These are phyloP conservation scores for Wallacemonas sp. DNA, from an alignment of 208 protist species.

Conservation along the genomic window DNA sequence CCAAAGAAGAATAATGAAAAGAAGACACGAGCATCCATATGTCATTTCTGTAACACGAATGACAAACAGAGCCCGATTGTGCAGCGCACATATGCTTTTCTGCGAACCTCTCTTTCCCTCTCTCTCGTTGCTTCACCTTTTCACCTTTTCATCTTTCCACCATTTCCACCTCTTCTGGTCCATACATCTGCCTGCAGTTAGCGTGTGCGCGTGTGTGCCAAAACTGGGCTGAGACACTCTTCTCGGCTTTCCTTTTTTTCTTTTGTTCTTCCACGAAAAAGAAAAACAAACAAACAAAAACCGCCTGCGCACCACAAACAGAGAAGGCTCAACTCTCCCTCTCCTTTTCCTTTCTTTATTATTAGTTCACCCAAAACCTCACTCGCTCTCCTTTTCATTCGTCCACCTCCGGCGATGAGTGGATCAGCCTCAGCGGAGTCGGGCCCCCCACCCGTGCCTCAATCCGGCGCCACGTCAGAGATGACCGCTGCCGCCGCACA, in stretches of 20 bases:
- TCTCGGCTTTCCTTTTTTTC: conserved; percentile 24
- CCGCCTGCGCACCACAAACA: too few species aligned
- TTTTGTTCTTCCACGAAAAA: neutral
- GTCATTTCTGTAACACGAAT: neutral
- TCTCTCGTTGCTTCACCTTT: neutral
- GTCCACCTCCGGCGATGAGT: neutral
- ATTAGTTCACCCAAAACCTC: neutral
- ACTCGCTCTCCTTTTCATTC: neutral
- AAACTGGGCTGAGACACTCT: too few species aligned
- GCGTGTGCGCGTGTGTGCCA: too few species aligned
- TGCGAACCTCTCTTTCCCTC: conserved; percentile 16
- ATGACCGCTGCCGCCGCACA: conserved; percentile 24
- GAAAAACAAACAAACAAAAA: neutral
- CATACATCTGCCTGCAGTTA: too few species aligned
- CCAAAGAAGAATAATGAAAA: neutral
- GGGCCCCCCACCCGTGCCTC: too few species aligned
- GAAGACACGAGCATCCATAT: too few species aligned
- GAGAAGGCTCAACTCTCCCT: conserved; percentile 2
- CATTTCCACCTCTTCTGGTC: too few species aligned
- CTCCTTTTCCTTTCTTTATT: conserved; percentile 14
- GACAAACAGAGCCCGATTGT: neutral
- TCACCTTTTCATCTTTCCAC: neutral
- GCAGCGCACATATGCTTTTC: conserved; percentile 3
- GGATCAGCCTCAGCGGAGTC: neutral
- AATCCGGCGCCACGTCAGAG: neutral